Conservation (phyloP, 202 grass and related monocot species). For the Zizania palustris region DNA sequence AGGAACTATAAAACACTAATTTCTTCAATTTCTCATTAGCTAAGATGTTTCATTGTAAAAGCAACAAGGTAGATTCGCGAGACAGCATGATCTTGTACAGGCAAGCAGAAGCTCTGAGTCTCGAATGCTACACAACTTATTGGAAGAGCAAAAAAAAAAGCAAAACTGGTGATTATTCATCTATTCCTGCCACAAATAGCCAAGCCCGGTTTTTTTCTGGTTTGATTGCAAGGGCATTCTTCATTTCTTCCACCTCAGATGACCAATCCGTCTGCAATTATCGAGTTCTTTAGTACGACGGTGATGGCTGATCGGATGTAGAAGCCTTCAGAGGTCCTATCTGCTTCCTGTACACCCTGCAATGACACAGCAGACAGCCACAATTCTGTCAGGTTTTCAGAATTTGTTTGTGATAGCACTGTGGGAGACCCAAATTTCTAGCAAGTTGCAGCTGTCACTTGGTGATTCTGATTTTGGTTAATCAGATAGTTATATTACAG, state of each 20-base stretch:
- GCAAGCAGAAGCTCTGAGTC: slow-evolving; percentile 22
- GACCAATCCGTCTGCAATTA: slow-evolving; percentile 62
- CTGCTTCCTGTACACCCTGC: slow-evolving; percentile 72
- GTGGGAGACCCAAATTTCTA: background rate
- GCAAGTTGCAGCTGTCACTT: background rate
- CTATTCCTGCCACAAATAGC: slow-evolving; percentile 24
- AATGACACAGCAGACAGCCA: slow-evolving; percentile 30
- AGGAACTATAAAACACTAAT: too few species aligned
- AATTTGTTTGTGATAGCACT: background rate
- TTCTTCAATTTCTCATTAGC: too few species aligned
- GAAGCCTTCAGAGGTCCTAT: slow-evolving; percentile 80
- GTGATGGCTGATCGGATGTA: slow-evolving; percentile 86
- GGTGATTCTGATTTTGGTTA: slow-evolving; percentile 3
- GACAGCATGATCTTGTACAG: slow-evolving; percentile 18
- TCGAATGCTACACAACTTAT: slow-evolving; percentile 40
- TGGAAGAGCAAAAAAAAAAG: slow-evolving; percentile 38
- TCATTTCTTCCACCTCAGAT: slow-evolving; percentile 68
- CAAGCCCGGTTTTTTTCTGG: background rate
- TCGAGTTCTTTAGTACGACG: slow-evolving; percentile 78
- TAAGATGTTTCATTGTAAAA: background rate
- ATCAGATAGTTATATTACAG: background rate
- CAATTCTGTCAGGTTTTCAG: slow-evolving; percentile 1
- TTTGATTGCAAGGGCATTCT: background rate
- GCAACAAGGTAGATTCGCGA: slow-evolving; percentile 7
- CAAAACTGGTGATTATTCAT: slow-evolving; percentile 21